A percentile compares a stretch with the other conserved stretches of the same genome.
Evolutionary conservation across 1,139 yeast species (phyloP).

Genomic region (Yamadazyma pseudoaaseri): DNA sequence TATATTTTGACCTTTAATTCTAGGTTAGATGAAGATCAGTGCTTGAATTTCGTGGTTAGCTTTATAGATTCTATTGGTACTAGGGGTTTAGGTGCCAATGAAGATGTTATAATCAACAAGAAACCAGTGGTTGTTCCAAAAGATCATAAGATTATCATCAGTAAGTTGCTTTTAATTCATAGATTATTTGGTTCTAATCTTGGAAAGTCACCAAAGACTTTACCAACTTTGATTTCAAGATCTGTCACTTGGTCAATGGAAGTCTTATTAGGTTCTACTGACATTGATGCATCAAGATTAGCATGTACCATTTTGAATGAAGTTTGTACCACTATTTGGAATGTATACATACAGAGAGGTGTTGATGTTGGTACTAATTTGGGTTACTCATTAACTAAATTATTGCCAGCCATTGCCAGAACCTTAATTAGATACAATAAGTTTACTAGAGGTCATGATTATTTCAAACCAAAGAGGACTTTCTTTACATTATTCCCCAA

Average conservation of each 20-base stretch:
- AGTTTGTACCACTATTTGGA: slow-evolving; percentile 43
- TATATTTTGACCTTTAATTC: slow-evolving; percentile 45
- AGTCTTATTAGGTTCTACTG: slow-evolving; percentile 52
- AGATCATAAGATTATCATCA: slow-evolving; percentile 54
- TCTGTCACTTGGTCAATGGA: slow-evolving; percentile 66
- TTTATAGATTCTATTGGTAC: slow-evolving; percentile 53
- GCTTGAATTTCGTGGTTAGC: slow-evolving; percentile 37
- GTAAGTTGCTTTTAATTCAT: slow-evolving; percentile 59
- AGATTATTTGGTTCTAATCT: slow-evolving; percentile 53
- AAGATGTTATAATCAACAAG: slow-evolving; percentile 27
- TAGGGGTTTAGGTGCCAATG: slow-evolving; percentile 52
- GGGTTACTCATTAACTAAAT: slow-evolving; percentile 48
- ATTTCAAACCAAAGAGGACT: slow-evolving; percentile 58
- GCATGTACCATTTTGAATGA: slow-evolving; percentile 59
- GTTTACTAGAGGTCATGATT: slow-evolving; percentile 49
- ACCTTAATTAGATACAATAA: slow-evolving; percentile 54
- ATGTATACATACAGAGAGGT: slow-evolving; percentile 21
- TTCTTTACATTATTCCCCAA: slow-evolving; percentile 71
- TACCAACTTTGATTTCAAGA: slow-evolving; percentile 47
- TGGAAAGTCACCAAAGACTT: slow-evolving; percentile 31
- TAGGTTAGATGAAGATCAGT: slow-evolving; percentile 36
- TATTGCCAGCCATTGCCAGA: slow-evolving; percentile 52
- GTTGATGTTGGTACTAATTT: slow-evolving; percentile 24
- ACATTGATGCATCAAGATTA: slow-evolving; percentile 59
- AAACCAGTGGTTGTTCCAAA: slow-evolving; percentile 33